Base-by-base conservation (phyloP, 164 flowering plant species). In the Macadamia tetraphylla region DNA sequence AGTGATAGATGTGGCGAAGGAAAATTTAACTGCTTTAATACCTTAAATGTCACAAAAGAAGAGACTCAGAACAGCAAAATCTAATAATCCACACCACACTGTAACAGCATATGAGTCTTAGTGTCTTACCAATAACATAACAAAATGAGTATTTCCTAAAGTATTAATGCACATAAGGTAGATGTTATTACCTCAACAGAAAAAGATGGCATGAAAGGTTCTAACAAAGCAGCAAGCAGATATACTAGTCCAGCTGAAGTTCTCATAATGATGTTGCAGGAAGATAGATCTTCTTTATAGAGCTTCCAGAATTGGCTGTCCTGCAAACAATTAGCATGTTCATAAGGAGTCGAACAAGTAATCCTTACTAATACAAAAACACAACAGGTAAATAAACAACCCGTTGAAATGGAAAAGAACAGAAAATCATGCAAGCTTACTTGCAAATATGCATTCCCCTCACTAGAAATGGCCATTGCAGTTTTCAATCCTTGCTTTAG, bases 121-220 rank as follows among this genome's bases (percentile, higher is more conserved):
- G 23, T 23, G 23, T 23, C 23, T 32, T 46, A 55, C 23, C 62
- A 44, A 42, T n/a, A 42, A 11, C 30, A 46, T 12, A 35, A 5
- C 29, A 1, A 11, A 5, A 3, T 1, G 17, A 61, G 7, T 59
- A 44, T 67, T 44, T 56, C 15, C 62, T 55, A 32, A 30, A 23
- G 23, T 42, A 18, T 23, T 23, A 23, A 23, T 23, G 23, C 9
- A 65, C 14, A 11, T 8, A 1, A 18, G n/a, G 8, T 52, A 32
- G 4, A 53, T 51, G 15, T 23, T 40, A 60, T 69, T 84, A 90
- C 99, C 96, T 90, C 88, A 58, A 65, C 63, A 52, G 97, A 83
- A 71, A 94, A 90, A 11, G 99, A 88, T 64, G 99, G 99, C 87
- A 94, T 90, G 64, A 84, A 92, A n/a, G 99, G 99, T 71, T 94